A percentile compares a stretch with the other conserved stretches of the same genome.
phyloP scores from a whole-genome alignment of 2,329 filamentous ascomycete species.

The Cladosporium sp. region DNA sequence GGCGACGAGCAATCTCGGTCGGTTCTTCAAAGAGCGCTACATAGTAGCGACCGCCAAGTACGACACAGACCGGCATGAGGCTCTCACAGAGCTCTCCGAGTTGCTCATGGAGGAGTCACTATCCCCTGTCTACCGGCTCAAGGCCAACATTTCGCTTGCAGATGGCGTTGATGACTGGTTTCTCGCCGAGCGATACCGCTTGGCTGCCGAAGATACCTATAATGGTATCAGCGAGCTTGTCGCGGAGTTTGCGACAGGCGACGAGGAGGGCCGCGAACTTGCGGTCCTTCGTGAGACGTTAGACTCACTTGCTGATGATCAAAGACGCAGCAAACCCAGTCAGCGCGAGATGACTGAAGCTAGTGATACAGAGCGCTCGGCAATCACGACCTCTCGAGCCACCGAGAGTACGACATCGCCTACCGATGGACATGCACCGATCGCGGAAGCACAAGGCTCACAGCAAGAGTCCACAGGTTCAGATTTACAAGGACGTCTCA shows the following conservation, averaged over 20 bases:
- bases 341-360: neutral
- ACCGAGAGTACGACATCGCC: neutral
- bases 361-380: neutral
- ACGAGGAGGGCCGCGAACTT: neutral
- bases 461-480: neutral
- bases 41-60: neutral
- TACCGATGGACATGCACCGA: neutral
- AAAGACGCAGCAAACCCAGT: neutral
- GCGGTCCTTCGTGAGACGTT: neutral
- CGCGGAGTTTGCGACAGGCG: neutral
- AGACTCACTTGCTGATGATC: neutral
- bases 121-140: neutral
- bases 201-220: neutral
- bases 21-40: neutral
- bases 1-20: neutral
- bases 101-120: neutral
- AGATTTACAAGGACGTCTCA: too few relatives aligned
- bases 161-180: neutral
- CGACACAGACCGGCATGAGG: neutral
- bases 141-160: neutral
- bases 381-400: neutral
- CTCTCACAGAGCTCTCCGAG: neutral
- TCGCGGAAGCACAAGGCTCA: neutral
- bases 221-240: neutral
- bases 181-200: neutral